Conservation (phyloP, 768 basidiomycete genomes). For the Boletales sp. region DNA sequence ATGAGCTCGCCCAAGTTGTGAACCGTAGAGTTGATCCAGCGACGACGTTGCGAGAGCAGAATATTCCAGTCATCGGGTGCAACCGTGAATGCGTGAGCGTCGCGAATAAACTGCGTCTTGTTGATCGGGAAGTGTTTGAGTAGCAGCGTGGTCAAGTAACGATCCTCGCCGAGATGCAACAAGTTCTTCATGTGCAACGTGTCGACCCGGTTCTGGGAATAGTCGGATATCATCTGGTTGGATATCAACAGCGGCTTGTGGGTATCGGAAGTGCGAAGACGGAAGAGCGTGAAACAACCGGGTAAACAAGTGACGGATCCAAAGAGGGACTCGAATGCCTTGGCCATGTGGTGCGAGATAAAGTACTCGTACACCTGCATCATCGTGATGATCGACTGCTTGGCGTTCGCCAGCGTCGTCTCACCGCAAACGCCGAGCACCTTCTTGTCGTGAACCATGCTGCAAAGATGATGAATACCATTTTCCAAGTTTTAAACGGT, state of each 20-base stretch:
- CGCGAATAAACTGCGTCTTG: slow-evolving; percentile 95
- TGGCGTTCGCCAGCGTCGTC: slow-evolving; percentile 87
- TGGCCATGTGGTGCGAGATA: slow-evolving; percentile 98
- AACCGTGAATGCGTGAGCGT: slow-evolving; percentile 91
- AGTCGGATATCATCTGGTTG: slow-evolving; percentile 86
- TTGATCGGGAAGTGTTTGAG: slow-evolving; percentile 92
- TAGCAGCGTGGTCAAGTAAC: slow-evolving; percentile 92
- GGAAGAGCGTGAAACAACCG: slow-evolving; percentile 98
- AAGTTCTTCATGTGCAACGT: slow-evolving; percentile 99
- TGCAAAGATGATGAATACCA: slow-evolving; percentile 27
- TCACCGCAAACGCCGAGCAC: slow-evolving; percentile 94
- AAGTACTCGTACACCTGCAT: slow-evolving; percentile 99
- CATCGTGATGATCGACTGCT: slow-evolving; percentile 95
- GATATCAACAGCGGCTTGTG: slow-evolving; percentile 94
- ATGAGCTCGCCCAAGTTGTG: slow-evolving; percentile 94
- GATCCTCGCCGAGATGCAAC: slow-evolving; percentile 97
- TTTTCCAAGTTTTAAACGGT: not conserved
- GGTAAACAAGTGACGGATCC: slow-evolving; percentile 98
- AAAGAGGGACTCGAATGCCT: slow-evolving; percentile 95
- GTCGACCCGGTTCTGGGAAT: slow-evolving; percentile 94
- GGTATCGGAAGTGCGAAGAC: slow-evolving; percentile 89
- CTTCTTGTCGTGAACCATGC: slow-evolving; percentile 97
- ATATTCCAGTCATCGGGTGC: slow-evolving; percentile 96
- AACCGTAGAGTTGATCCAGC: slow-evolving; percentile 99
- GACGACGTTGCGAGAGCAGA: slow-evolving; percentile 90